phyloP scores from a whole-genome alignment of 345 rosid genomes.

The Cardamine resedifolia region DNA sequence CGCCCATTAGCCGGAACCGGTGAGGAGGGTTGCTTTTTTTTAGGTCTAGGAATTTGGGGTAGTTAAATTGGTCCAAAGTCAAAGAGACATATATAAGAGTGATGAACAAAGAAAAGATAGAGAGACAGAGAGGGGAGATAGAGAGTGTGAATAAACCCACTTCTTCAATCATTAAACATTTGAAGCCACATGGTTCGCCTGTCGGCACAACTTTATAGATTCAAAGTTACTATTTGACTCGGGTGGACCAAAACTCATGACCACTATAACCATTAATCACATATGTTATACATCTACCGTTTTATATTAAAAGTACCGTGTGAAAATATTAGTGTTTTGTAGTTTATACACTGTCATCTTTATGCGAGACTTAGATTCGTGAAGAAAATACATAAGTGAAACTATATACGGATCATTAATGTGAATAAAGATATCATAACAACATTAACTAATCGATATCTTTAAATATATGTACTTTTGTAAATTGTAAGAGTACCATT shows the following conservation, averaged over 20 bases:
- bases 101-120: not conserved
- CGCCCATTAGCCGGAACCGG: slow-evolving; percentile 17
- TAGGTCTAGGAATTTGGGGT: slow-evolving; percentile 16
- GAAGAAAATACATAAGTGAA: not conserved
- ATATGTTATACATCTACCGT: not conserved
- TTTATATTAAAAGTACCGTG: not conserved
- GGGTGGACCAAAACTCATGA: not conserved
- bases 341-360: not conserved
- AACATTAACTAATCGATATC: too few species aligned
- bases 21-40: not conserved
- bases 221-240: not conserved
- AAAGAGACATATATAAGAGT: slow-evolving; percentile 5
- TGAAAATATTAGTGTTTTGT: too few species aligned
- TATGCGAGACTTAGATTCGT: not conserved
- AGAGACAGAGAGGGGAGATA: not conserved
- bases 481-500: too few species aligned
- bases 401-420: not conserved
- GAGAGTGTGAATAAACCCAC: not conserved
- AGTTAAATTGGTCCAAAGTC: not conserved
- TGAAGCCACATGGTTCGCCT: not conserved
- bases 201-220: not conserved
- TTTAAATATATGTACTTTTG: too few species aligned
- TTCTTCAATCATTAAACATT: slow-evolving; percentile 5
- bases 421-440: not conserved
- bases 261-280: not conserved